Conservation (phyloP, 352 stramenopile species). For the Thraustochytrium sp. region DNA sequence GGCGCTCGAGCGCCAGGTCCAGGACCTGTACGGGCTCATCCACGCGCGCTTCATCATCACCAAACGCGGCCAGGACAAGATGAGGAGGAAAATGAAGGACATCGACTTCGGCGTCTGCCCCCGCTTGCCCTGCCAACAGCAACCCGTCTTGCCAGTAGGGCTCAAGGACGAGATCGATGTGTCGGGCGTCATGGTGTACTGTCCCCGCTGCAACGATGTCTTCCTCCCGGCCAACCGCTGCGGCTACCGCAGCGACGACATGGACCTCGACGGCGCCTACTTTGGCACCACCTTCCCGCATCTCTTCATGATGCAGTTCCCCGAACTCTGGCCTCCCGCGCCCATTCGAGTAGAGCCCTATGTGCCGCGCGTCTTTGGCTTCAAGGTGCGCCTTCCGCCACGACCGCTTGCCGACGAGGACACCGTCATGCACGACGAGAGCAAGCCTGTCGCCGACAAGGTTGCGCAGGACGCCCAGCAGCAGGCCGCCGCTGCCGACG, state of each 20-base stretch:
- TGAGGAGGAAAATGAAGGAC: constrained; percentile 95
- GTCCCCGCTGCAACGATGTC: constrained; percentile 59
- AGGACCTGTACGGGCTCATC: constrained; percentile 99
- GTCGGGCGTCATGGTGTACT: constrained; percentile 68
- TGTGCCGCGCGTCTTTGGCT: constrained; percentile 80
- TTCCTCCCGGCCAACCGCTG: constrained; percentile 61
- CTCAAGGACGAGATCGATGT: constrained; percentile 88
- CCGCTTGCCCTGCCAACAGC: constrained; percentile 93
- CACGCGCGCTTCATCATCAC: constrained; percentile 99
- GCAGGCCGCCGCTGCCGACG: not conserved
- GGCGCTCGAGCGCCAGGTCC: constrained; percentile 86
- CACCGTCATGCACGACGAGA: constrained; percentile 5
- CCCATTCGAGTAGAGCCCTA: constrained; percentile 53
- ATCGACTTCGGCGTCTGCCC: constrained; percentile 96
- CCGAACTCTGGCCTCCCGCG: constrained; percentile 62
- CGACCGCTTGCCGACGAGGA: not conserved
- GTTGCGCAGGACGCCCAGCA: not conserved
- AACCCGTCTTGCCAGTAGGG: constrained; percentile 92
- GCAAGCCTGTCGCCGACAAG: not conserved
- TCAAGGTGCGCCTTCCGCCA: constrained; percentile 71
- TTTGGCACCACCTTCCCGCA: constrained; percentile 98
- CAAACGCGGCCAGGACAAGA: constrained; percentile 95
- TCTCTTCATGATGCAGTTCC: constrained; percentile 96
- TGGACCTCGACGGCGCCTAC: constrained; percentile 83
- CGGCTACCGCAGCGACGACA: constrained; percentile 30